Base-by-base conservation (phyloP, 1,139 yeast genomes). In the Lodderomyces parapsilosis region DNA sequence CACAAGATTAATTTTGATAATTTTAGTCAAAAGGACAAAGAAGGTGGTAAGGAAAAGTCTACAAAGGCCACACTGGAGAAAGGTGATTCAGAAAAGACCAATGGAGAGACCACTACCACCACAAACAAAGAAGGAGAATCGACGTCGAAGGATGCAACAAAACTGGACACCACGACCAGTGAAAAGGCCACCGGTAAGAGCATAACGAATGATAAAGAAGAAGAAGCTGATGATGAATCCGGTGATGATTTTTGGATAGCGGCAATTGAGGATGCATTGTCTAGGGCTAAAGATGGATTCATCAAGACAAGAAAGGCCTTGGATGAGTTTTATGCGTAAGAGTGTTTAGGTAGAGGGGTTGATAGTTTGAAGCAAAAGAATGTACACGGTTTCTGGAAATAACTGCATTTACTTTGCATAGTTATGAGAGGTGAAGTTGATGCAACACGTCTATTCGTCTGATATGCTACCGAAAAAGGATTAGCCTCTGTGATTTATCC, bases 251-350 rank as follows among this genome's bases (percentile, higher is more conserved):
- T 69, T 48, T 80, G 84, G 83, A 67, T 74, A 36, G 56, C 57
- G 14, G 65, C 76, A 47, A 74, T 78, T 46, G 58, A 68, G 37
- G 81, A 80, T 52, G 87, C 90, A 8, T 67, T 81, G 49, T 66
- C 63, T 2, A 74, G 73, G 46, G 88, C 87, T 6, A 69, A 80
- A 54, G 68, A 66, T 24, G 86, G 80, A 45, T 84, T 83, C 55
- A 64, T 59, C 23, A 69, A 72, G 52, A 81, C 87, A 40, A 79
- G 78, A 58, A 58, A 59, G 36, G 81, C 83, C 38, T 70, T 85
- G 49, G 74, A 79, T 45, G 78, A 74, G 27, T 84, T 78, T 59
- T 85, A 81, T 57, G 79, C 43, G 6, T 78, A 42, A 28, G 15
- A 15, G 18, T 18, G 24, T 20, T 7, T 18, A 33, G 24, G n/a